Evolutionary conservation across 495 filamentous ascomycete genomes (phyloP).

Genomic region (Massariosphaeria phaeospora): DNA sequence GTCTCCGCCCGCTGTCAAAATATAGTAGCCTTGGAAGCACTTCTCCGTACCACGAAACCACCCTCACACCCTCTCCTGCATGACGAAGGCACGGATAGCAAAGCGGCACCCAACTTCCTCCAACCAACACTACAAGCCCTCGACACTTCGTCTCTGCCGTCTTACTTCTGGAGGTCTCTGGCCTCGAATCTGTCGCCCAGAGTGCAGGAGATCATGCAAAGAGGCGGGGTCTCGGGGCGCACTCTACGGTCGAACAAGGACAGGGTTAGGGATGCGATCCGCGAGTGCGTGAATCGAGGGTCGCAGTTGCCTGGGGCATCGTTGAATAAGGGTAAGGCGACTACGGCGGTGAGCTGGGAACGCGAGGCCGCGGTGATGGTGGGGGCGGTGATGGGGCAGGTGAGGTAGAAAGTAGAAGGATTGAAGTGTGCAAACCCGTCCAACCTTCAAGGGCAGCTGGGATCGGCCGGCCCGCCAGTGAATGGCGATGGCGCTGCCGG

Average conservation of each 20-base stretch:
- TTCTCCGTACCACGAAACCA: constrained; percentile 62
- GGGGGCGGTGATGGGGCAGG: constrained; percentile 57
- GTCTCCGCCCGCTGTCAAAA: constrained; percentile 83
- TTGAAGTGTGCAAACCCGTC: too few species aligned
- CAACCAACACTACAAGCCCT: constrained; percentile 68
- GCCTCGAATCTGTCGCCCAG: constrained; percentile 70
- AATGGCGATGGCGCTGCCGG: neutral
- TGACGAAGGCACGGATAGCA: neutral
- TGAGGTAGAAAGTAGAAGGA: neutral
- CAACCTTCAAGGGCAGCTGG: too few species aligned
- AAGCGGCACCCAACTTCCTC: constrained; percentile 54
- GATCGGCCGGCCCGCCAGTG: neutral
- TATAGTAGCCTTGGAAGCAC: constrained; percentile 75
- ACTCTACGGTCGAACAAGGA: constrained; percentile 73
- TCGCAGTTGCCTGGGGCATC: constrained; percentile 54
- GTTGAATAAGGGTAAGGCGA: constrained; percentile 39
- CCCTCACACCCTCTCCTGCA: constrained; percentile 60
- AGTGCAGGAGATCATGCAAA: constrained; percentile 73
- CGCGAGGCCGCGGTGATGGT: constrained; percentile 95
- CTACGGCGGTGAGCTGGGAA: constrained; percentile 63
- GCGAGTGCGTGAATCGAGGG: constrained; percentile 77
- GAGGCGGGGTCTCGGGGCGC: constrained; percentile 78
- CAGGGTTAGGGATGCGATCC: constrained; percentile 67
- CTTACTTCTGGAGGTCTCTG: constrained; percentile 86
- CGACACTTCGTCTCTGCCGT: constrained; percentile 80